phyloP scores from a whole-genome alignment of 1,284 basidiomycete genomes.

The Papiliotrema nemorosa region DNA sequence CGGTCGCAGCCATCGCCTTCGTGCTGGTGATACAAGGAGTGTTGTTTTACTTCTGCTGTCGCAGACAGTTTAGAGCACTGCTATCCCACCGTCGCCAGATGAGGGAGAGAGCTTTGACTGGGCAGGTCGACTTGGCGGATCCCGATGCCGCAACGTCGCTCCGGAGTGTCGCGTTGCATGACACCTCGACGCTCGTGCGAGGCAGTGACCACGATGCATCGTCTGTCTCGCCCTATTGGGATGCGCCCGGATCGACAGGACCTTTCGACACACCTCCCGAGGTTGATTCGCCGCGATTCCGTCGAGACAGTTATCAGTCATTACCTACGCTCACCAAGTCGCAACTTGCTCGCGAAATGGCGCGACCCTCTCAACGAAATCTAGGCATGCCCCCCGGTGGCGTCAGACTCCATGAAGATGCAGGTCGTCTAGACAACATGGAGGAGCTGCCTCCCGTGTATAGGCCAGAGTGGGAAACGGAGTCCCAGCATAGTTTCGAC shows the following conservation, averaged over 20 bases:
- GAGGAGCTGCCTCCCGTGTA: constrained; percentile 45
- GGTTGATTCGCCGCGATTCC: constrained; percentile 60
- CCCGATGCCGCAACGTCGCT: constrained; percentile 2
- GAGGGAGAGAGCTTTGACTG: constrained; percentile 22
- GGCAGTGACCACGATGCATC: constrained; percentile 12
- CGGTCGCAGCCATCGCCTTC: constrained; percentile 28
- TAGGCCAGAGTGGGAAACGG: constrained; percentile 31
- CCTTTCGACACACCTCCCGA: constrained; percentile 3
- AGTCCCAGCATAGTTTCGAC: constrained; percentile 4
- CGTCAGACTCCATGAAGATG: constrained; percentile 41
- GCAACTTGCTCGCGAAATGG: constrained; percentile 19
- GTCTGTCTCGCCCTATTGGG: constrained; percentile 39
- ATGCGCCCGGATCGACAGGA: constrained; percentile 6
- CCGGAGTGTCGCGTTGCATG: not conserved
- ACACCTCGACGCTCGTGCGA: constrained; percentile 9
- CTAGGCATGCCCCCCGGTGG: constrained; percentile 27
- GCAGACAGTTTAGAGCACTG: constrained; percentile 27
- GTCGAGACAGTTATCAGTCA: constrained; percentile 77
- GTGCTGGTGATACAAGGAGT: constrained; percentile 29
- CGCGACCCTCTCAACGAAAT: constrained; percentile 19
- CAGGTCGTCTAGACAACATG: constrained; percentile 22
- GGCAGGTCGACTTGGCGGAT: constrained; percentile 30
- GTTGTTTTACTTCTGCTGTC: constrained; percentile 42
- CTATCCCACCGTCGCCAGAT: constrained; percentile 30
- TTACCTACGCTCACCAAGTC: constrained; percentile 57